Conservation (phyloP, 2,329 filamentous ascomycete species). For the Cladosporium phlei region DNA sequence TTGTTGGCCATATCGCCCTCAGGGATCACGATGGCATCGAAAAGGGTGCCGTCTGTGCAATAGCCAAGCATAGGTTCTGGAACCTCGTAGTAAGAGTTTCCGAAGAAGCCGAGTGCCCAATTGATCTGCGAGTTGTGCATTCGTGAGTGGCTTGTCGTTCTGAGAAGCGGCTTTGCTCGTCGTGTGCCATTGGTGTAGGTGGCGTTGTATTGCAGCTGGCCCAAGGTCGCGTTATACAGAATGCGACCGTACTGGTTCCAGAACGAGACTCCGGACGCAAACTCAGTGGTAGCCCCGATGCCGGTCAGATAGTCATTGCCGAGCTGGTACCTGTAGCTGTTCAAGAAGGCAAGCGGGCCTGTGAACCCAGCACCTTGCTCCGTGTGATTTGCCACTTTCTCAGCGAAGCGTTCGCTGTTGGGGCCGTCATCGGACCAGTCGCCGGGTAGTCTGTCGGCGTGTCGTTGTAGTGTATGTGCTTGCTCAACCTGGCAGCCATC, state of each 20-base stretch:
- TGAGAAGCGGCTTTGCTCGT: conserved; percentile 46
- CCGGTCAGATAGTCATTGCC: conserved; percentile 44
- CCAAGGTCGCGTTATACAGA: conserved; percentile 47
- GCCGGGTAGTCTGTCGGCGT: conserved; percentile 51
- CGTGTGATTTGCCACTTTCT: conserved; percentile 47
- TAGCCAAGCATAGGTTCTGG: conserved; percentile 38
- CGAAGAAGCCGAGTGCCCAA: conserved; percentile 52
- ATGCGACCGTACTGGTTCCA: conserved; percentile 53
- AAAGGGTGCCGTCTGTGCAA: conserved; percentile 37
- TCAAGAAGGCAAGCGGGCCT: conserved; percentile 51
- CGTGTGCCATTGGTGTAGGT: conserved; percentile 46
- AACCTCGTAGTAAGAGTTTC: conserved; percentile 40
- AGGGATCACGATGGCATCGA: conserved; percentile 48
- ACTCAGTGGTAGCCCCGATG: conserved; percentile 48
- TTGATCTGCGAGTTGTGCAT: conserved; percentile 53
- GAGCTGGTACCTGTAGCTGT: conserved; percentile 48
- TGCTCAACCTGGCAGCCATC: conserved; percentile 54
- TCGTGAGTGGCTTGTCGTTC: conserved; percentile 51
- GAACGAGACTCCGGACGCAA: conserved; percentile 46
- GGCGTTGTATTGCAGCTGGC: conserved; percentile 47
- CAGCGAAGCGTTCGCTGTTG: conserved; percentile 46
- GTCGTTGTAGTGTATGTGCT: conserved; percentile 50
- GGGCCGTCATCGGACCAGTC: conserved; percentile 44
- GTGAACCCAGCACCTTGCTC: conserved; percentile 34
- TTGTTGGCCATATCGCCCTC: conserved; percentile 50